Evolutionary conservation across 2,329 filamentous ascomycete genomes (phyloP), one percentile per base, ranked within the genome.

Genomic region (Phialophora macrospora): DNA sequence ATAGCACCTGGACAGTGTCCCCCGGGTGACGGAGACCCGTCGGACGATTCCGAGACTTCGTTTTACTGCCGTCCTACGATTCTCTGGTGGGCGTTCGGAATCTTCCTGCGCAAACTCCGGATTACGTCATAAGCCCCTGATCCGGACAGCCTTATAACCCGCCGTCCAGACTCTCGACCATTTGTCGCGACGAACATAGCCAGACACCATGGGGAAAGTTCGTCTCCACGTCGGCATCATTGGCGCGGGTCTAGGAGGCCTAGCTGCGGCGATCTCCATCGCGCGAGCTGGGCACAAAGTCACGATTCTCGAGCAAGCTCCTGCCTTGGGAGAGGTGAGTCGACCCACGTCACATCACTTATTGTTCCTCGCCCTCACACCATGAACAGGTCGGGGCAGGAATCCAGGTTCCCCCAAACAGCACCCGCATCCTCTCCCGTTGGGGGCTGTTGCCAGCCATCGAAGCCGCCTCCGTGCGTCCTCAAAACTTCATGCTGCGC

Each of bases 201-300:
- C 17, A 44, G 38, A 44, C 17, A 44, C 14, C 38, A 44, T 44
- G 38, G 38, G 14, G 14, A 44, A 44, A 63, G 24, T 62, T 28
- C 51, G 60, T 24, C 55, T 74, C n/a, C 70, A 73, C 52, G 55
- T 74, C 32, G 61, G 38, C 24, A 70, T 81, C 49, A 74, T 80
- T 11, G 80, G 80, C 4, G 79, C 78, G n/a, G 80, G 80, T 20
- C 76, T 82, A 32, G 78, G 77, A 20, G 80, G 80, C 2, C 70
- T 82, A 2, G 76, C 77, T 4, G 76, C 79, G 3, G 80, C 77
- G 38, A 73, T 82, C 26, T 76, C 75, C 6, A 73, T 81, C 28
- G 72, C 73, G 3, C 74, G 73, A 2, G 70, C 71, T 22, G 80
- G 80, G 3, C 78, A 80, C 63, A 52, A 64, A n/a, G 77, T 82